phyloP scores from a whole-genome alignment of 2,329 filamentous ascomycete genomes.

The Alternaria gaisen region DNA sequence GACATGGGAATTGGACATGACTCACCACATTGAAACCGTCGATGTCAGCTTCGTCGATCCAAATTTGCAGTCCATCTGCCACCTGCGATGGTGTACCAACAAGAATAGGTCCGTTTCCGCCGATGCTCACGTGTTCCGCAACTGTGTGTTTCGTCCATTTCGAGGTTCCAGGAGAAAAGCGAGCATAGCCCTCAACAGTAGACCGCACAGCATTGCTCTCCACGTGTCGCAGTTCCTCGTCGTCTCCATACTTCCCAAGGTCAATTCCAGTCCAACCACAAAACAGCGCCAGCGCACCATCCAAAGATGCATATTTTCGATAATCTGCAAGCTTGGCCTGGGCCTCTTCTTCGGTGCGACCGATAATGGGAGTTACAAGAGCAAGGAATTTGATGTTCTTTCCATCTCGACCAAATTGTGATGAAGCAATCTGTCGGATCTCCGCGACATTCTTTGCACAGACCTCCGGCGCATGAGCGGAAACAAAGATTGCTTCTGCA shows the following conservation, averaged over 20 bases:
- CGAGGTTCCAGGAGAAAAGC: conserved; percentile 65
- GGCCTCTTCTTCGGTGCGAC: conserved; percentile 71
- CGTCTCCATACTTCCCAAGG: conserved; percentile 67
- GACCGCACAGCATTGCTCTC: conserved; percentile 69
- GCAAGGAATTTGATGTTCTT: conserved; percentile 72
- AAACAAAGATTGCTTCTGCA: conserved; percentile 76
- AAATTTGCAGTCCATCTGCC: conserved; percentile 72
- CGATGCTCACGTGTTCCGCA: conserved; percentile 72
- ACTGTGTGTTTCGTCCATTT: conserved; percentile 79
- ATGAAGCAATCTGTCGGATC: conserved; percentile 65
- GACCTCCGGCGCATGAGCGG: conserved; percentile 69
- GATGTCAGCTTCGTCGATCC: conserved; percentile 73
- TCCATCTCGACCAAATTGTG: conserved; percentile 65
- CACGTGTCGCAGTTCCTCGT: conserved; percentile 70
- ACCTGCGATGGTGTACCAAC: conserved; percentile 72
- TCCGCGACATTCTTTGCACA: conserved; percentile 70
- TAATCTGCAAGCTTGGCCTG: conserved; percentile 70
- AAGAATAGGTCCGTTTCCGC: conserved; percentile 70
- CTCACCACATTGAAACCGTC: conserved; percentile 79
- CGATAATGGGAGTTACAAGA: conserved; percentile 71
- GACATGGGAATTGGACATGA: conserved; percentile 4
- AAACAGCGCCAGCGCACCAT: conserved; percentile 75
- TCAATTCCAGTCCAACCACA: conserved; percentile 79
- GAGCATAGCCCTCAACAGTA: conserved; percentile 64
- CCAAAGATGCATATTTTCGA: conserved; percentile 67